A percentile compares a stretch with the other conserved stretches of the same genome.
Conservation (phyloP, 441 rosid genomes). For the Erodium trifolium region DNA sequence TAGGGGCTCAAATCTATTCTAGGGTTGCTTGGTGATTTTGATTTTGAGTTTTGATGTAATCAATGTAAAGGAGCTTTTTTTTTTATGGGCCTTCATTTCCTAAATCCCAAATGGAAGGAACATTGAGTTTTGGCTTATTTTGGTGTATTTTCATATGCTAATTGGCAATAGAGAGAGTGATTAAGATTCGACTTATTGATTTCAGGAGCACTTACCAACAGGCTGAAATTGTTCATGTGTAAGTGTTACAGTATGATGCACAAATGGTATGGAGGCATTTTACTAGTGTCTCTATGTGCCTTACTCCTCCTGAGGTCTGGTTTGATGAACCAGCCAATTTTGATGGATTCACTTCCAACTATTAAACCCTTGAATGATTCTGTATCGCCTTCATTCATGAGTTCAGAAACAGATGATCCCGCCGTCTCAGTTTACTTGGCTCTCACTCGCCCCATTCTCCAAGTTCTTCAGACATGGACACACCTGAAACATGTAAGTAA, state of each 20-base stretch:
- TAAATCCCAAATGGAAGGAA: too few relatives aligned
- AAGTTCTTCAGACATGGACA: constrained; percentile 25
- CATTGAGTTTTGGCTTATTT: background rate
- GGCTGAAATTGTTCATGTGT: constrained; percentile 1
- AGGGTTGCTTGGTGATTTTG: too few relatives aligned
- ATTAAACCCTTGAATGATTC: constrained; percentile 16
- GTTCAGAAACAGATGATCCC: constrained; percentile 17
- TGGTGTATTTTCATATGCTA: background rate
- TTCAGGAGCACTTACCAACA: background rate
- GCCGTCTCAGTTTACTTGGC: constrained; percentile 21
- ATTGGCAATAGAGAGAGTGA: background rate
- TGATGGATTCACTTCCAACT: constrained; percentile 14
- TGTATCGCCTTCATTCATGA: constrained; percentile 16
- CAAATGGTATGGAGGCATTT: constrained; percentile 26
- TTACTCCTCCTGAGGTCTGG: constrained; percentile 24
- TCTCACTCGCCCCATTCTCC: constrained; percentile 20
- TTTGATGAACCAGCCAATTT: constrained; percentile 18
- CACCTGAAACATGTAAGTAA: constrained; percentile 21
- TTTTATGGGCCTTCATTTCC: too few relatives aligned
- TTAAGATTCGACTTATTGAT: background rate
- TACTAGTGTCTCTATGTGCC: constrained; percentile 22
- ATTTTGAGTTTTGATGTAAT: too few relatives aligned
- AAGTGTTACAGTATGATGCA: constrained; percentile 23
- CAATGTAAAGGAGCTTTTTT: too few relatives aligned
- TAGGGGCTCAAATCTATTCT: background rate